A percentile compares a stretch with the other conserved stretches of the same genome.
phyloP scores from a whole-genome alignment of 345 rosid species.

The Excoecaria agallocha region DNA sequence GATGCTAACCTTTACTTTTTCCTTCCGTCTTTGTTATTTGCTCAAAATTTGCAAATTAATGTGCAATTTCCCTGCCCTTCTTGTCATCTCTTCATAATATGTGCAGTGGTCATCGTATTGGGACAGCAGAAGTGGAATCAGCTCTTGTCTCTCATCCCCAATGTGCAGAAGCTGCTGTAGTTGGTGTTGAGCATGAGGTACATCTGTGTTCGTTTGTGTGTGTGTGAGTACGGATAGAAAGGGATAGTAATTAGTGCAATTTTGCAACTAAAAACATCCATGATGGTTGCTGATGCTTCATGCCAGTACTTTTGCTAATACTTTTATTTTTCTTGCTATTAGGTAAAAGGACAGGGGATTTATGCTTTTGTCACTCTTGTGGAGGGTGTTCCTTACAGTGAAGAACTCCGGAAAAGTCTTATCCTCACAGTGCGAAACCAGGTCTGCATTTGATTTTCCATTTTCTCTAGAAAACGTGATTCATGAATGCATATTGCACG shows the following conservation, averaged over 20 bases:
- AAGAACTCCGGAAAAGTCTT: constrained; percentile 80
- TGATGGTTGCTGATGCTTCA: constrained; percentile 11
- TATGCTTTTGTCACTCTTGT: constrained; percentile 94
- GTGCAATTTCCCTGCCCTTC: background rate
- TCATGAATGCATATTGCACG: background rate
- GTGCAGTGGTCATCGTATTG: constrained; percentile 94
- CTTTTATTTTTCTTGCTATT: constrained; percentile 16
- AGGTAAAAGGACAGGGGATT: constrained; percentile 97
- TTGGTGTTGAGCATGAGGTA: constrained; percentile 95
- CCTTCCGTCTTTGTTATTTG: background rate
- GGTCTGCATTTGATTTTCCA: constrained; percentile 37
- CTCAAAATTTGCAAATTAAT: background rate
- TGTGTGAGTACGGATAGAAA: too few relatives aligned
- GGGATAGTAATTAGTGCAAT: background rate
- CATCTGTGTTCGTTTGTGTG: background rate
- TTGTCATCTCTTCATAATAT: constrained; percentile 18
- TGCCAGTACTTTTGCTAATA: constrained; percentile 1
- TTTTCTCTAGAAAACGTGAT: background rate
- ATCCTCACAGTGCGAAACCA: constrained; percentile 69
- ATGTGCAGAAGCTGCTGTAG: constrained; percentile 98
- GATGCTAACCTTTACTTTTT: background rate
- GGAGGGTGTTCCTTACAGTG: constrained; percentile 82
- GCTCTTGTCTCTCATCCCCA: constrained; percentile 95
- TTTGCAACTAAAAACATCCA: background rate
- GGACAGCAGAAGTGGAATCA: constrained; percentile 99